Base-by-base conservation (phyloP, 345 rosid genomes). In the Clarkia xantiana region DNA sequence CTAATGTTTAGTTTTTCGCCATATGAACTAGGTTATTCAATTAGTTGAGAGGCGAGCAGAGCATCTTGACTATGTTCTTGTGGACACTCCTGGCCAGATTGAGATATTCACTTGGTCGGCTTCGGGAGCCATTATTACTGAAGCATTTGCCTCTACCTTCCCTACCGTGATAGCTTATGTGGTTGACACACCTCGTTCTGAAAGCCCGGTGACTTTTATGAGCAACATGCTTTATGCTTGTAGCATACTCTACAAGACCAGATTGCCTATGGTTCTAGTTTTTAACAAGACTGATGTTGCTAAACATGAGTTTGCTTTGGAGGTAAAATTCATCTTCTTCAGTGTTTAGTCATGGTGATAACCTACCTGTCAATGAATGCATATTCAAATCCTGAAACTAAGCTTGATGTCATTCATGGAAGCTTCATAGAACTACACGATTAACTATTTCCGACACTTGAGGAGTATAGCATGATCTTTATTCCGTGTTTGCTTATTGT, bases 221-320 rank as follows among this genome's bases (percentile, higher is more conserved):
- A 72, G 77, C 70, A 72, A 68, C 48, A 72, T 72, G 77, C 73
- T 72, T 18, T 68, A 72, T 53, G 71, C 77, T 15, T 72, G 77
- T 53, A 72, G 77, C 69, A 72, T 72, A 15, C 65, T 72, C 42
- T 72, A 72, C 58, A 72, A 72, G 65, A 72, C 77, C 3, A 55
- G 77, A 25, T 47, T 72, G 45, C 77, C 77, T 46, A 39, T 72
- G 47, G 73, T 72, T 36, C 36, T 72, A 63, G 73, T 61, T 19
- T 72, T 72, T 56, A 72, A 72, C 65, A 72, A 72, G 56, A 72
- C 40, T 44, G 77, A 72, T 40, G 73, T 62, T 55, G 55, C 66
- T 38, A 43, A 55, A 44, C 66, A 62, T 51, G 60, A 62, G 25
- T 62, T 55, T 49, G 66, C 66, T 22, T 43, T 62, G 56, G 66